phyloP scores from a whole-genome alignment of 116 monocot species.

The Posidonia oceanica region DNA sequence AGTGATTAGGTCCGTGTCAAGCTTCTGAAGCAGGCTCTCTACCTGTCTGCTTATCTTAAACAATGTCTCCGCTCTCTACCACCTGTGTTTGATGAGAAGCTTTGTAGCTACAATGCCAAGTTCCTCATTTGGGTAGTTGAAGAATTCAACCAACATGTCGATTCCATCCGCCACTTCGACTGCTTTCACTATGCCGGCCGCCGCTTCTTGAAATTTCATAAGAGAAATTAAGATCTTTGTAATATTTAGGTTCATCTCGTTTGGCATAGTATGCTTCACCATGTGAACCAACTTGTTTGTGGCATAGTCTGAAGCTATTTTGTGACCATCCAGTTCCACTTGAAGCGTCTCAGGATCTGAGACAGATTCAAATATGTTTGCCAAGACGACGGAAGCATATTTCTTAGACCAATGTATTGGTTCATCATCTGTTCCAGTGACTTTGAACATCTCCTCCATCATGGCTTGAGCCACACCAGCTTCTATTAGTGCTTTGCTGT shows the following conservation, averaged over 20 bases:
- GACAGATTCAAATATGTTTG: constrained; percentile 44
- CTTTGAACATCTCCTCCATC: constrained; percentile 29
- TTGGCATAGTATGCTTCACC: constrained; percentile 21
- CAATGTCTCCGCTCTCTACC: constrained; percentile 37
- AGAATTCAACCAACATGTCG: constrained; percentile 28
- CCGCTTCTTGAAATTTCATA: constrained; percentile 14
- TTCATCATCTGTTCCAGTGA: constrained; percentile 7
- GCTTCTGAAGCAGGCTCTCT: constrained; percentile 22
- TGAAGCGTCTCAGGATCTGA: constrained; percentile 21
- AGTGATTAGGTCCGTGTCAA: constrained; percentile 14
- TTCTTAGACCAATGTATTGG: constrained; percentile 17
- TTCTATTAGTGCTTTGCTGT: constrained; percentile 24
- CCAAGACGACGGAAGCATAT: constrained; percentile 30
- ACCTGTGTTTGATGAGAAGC: constrained; percentile 37
- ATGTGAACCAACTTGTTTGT: constrained; percentile 37
- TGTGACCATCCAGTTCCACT: constrained; percentile 38
- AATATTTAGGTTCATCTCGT: constrained; percentile 35
- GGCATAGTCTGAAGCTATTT: constrained; percentile 32
- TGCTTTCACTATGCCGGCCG: constrained; percentile 26
- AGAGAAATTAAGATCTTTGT: constrained; percentile 33
- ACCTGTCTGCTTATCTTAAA: constrained; percentile 43
- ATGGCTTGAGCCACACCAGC: constrained; percentile 27
- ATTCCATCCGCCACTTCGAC: constrained; percentile 21
- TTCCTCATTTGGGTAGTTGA: constrained; percentile 25
- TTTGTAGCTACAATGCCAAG: constrained; percentile 28